These are phyloP conservation scores for Sclerotinia borealis DNA, from an alignment of 2,329 filamentous ascomycete species.

Conservation along the genomic window DNA sequence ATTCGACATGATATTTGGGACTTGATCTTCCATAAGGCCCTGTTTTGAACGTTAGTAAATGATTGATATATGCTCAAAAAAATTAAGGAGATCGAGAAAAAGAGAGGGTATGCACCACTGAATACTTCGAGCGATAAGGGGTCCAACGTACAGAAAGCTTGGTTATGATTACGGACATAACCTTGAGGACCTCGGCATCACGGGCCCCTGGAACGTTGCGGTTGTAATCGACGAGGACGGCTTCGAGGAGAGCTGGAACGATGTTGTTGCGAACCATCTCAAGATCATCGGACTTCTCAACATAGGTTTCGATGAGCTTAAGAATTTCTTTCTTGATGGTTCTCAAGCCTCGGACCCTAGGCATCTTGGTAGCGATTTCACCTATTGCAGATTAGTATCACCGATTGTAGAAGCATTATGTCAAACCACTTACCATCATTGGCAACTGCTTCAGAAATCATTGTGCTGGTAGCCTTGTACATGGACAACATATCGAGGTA, in stretches of 20 bases:
- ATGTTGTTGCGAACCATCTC: conserved; percentile 90
- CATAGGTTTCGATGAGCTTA: conserved; percentile 96
- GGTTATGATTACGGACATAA: conserved; percentile 95
- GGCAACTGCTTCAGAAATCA: conserved; percentile 90
- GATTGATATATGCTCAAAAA: conserved; percentile 2
- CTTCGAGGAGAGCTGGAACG: conserved; percentile 91
- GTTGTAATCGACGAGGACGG: conserved; percentile 92
- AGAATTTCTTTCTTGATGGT: conserved; percentile 99
- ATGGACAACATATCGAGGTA: conserved; percentile 99
- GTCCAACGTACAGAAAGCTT: conserved; percentile 84
- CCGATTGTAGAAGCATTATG: neutral
- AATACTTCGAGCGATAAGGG: conserved; percentile 41
- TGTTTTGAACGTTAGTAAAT: conserved; percentile 38
- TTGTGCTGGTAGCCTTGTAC: conserved; percentile 93
- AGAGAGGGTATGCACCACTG: conserved; percentile 34
- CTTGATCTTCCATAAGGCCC: conserved; percentile 96
- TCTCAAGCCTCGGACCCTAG: conserved; percentile 85
- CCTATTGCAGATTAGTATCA: conserved; percentile 45
- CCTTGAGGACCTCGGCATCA: conserved; percentile 92
- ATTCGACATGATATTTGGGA: conserved; percentile 95
- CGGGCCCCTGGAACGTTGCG: conserved; percentile 92
- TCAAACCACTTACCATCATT: conserved; percentile 58
- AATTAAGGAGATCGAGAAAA: conserved; percentile 17
- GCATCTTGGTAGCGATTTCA: conserved; percentile 93
- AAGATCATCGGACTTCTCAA: conserved; percentile 94